Conservation (phyloP, 495 filamentous ascomycete species). For the Penicillium taxi region DNA sequence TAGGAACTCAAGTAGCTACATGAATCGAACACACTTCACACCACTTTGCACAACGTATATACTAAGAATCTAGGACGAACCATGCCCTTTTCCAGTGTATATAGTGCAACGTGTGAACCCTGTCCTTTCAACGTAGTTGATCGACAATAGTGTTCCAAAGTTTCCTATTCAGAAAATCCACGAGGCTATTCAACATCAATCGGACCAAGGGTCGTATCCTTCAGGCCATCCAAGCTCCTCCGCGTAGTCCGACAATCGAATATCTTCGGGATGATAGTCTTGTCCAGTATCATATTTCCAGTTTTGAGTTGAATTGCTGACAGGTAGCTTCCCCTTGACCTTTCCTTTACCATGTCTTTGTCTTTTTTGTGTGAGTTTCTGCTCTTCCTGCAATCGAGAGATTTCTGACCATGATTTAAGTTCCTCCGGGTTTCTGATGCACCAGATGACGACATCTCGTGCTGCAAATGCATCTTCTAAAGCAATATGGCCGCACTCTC, state of each 20-base stretch:
- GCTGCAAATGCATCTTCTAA: slow-evolving; percentile 27
- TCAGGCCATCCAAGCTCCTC: slow-evolving; percentile 2
- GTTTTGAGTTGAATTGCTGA: not conserved
- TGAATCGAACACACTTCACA: too few relatives aligned
- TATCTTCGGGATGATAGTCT: not conserved
- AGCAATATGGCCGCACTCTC: slow-evolving; percentile 24
- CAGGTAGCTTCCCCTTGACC: not conserved
- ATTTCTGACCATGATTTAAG: slow-evolving; percentile 11
- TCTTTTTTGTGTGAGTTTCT: not conserved
- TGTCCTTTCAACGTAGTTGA: too few relatives aligned
- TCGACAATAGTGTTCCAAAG: too few relatives aligned
- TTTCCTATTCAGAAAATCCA: too few relatives aligned
- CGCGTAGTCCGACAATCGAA: not conserved
- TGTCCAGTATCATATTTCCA: not conserved
- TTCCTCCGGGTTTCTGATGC: slow-evolving; percentile 15
- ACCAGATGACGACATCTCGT: slow-evolving; percentile 27
- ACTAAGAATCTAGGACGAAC: too few relatives aligned
- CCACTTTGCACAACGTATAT: too few relatives aligned
- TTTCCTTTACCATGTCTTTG: not conserved
- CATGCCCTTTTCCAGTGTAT: too few relatives aligned
- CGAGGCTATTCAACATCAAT: slow-evolving; percentile 4
- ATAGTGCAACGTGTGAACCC: too few relatives aligned
- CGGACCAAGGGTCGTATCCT: slow-evolving; percentile 5
- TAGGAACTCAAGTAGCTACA: too few relatives aligned
- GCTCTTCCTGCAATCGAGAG: not conserved